These are phyloP conservation scores for Umbelopsis sp. DNA, from an alignment of 192 early-diverging fungal genomes.

Conservation along the genomic window DNA sequence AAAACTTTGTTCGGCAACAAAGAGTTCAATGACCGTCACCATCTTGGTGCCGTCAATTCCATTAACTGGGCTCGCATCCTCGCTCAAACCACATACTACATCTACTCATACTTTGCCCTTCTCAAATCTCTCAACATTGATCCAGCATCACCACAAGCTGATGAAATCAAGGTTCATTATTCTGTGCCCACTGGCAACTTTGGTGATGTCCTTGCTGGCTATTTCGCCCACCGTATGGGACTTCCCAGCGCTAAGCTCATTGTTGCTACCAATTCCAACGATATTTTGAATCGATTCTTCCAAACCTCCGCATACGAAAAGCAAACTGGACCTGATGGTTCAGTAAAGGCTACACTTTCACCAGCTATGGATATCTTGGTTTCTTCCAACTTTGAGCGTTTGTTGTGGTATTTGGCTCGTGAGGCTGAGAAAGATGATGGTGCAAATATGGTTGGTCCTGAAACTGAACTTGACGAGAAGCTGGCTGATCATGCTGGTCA, in stretches of 20 bases:
- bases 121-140: slow-evolving; percentile 51
- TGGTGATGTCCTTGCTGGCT: slow-evolving; percentile 93
- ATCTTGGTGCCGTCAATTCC: slow-evolving; percentile 95
- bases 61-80: slow-evolving; percentile 99
- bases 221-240: slow-evolving; percentile 89
- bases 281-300: slow-evolving; percentile 96
- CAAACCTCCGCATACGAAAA: slow-evolving; percentile 83
- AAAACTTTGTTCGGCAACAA: slow-evolving; percentile 86
- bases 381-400: slow-evolving; percentile 96
- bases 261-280: slow-evolving; percentile 97
- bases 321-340: slow-evolving; percentile 53
- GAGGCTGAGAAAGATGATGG: slow-evolving; percentile 51
- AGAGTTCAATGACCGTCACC: slow-evolving; percentile 72
- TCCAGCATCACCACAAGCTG: slow-evolving; percentile 44
- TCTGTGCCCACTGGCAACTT: slow-evolving; percentile 98
- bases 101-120: slow-evolving; percentile 84
- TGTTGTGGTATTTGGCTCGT: slow-evolving; percentile 88
- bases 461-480: slow-evolving; percentile 32
- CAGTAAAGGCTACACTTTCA: slow-evolving; percentile 75
- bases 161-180: slow-evolving; percentile 62
- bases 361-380: slow-evolving; percentile 99
- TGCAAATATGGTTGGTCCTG: slow-evolving; percentile 37
- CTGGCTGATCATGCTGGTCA: slow-evolving; percentile 53
- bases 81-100: slow-evolving; percentile 96
- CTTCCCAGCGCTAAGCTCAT: slow-evolving; percentile 82